phyloP scores from a whole-genome alignment of 2,329 filamentous ascomycete genomes.

The Aspergillus fumigatus region DNA sequence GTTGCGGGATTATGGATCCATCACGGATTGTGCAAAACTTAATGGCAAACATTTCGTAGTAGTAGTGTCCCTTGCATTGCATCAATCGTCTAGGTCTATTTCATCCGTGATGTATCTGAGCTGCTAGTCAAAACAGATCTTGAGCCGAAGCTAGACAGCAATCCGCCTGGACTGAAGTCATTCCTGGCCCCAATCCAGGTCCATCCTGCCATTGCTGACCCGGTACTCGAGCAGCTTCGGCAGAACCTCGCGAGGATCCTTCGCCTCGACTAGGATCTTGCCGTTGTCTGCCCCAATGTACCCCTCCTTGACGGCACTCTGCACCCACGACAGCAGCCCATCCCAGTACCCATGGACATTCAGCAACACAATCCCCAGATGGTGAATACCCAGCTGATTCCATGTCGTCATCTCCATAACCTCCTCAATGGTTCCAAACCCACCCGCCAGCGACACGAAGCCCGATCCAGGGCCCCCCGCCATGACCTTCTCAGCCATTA shows the following conservation, averaged over 20 bases:
- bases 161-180: conserved; percentile 28
- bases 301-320: conserved; percentile 66
- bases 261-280: conserved; percentile 73
- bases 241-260: conserved; percentile 67
- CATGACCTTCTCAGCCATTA: conserved; percentile 88
- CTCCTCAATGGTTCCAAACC: conserved; percentile 94
- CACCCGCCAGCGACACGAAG: conserved; percentile 83
- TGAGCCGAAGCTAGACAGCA: neutral
- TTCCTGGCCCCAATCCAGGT: conserved; percentile 74
- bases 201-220: conserved; percentile 68
- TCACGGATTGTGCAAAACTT: neutral
- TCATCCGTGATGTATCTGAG: neutral
- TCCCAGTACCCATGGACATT: conserved; percentile 93
- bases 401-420: conserved; percentile 89
- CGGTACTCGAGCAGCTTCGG: conserved; percentile 67
- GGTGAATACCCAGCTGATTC: conserved; percentile 95
- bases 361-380: conserved; percentile 69
- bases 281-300: conserved; percentile 71
- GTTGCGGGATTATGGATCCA: neutral
- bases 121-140: neutral
- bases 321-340: conserved; percentile 77
- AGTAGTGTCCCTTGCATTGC: neutral
- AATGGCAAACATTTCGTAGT: neutral
- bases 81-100: neutral
- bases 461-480: conserved; percentile 76